phyloP scores from a whole-genome alignment of 1,139 yeast genomes.

The Sugiyamaella japonica region DNA sequence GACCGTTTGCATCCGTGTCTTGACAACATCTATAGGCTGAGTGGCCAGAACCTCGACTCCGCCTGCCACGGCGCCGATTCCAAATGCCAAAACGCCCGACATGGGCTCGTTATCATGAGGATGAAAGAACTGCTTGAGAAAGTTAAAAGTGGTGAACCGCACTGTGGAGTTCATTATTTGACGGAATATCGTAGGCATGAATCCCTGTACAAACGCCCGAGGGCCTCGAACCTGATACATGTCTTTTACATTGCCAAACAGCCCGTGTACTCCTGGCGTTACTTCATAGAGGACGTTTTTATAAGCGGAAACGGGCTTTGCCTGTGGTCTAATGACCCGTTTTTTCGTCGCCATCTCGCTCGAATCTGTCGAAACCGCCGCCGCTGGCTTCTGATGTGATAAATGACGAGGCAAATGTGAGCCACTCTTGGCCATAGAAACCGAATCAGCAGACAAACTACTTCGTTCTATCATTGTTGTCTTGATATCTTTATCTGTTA shows the following conservation, averaged over 20 bases:
- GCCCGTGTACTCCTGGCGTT: conserved; percentile 30
- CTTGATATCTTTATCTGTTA: conserved; percentile 50
- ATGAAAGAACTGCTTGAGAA: conserved; percentile 57
- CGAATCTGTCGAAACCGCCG: not conserved
- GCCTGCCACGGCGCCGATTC: conserved; percentile 47
- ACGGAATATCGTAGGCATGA: conserved; percentile 73
- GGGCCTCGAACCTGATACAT: conserved; percentile 76
- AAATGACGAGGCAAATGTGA: conserved; percentile 1
- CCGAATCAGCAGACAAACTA: conserved; percentile 3
- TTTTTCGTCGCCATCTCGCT: not conserved
- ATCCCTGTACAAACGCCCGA: conserved; percentile 78
- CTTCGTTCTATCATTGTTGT: conserved; percentile 72
- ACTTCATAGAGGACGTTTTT: conserved; percentile 18
- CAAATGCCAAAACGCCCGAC: conserved; percentile 28
- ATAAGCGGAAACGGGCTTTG: conserved; percentile 6
- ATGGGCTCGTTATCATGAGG: conserved; percentile 42
- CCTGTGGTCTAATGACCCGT: conserved; percentile 23
- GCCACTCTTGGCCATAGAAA: not conserved
- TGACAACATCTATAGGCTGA: conserved; percentile 89
- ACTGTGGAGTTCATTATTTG: conserved; percentile 79
- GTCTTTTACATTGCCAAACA: conserved; percentile 39
- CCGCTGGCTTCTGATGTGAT: conserved; percentile 1
- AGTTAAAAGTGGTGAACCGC: conserved; percentile 79
- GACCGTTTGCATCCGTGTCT: conserved; percentile 84
- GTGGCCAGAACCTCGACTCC: conserved; percentile 72